Conservation (phyloP, 2,329 filamentous ascomycete genomes). For the Aspergillus melleus region DNA sequence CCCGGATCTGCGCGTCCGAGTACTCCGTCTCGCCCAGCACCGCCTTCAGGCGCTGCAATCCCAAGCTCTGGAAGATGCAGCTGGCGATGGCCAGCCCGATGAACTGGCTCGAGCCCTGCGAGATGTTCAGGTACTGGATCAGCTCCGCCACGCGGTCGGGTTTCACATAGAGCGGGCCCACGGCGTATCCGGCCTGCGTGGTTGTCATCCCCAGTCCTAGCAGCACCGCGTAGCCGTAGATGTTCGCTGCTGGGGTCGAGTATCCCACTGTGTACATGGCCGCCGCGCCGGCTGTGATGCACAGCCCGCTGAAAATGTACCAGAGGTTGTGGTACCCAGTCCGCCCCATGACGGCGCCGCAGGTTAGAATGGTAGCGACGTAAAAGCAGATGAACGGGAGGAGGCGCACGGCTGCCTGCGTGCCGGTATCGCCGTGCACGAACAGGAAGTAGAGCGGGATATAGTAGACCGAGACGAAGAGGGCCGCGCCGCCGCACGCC, state of each 20-base stretch:
- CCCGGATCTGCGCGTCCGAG: neutral
- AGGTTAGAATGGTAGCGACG: conserved; percentile 21
- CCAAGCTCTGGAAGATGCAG: neutral
- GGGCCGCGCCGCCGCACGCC: conserved; percentile 26
- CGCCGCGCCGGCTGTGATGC: conserved; percentile 15
- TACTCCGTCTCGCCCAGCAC: neutral
- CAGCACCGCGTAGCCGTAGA: conserved; percentile 37
- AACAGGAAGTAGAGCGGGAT: conserved; percentile 58
- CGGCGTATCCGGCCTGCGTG: conserved; percentile 8
- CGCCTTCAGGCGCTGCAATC: neutral
- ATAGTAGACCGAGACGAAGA: conserved; percentile 50
- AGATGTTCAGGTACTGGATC: neutral
- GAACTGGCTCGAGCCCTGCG: neutral
- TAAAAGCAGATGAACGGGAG: conserved; percentile 28
- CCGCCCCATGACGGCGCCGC: conserved; percentile 24
- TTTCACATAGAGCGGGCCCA: neutral
- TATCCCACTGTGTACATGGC: conserved; percentile 16
- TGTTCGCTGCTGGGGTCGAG: conserved; percentile 14
- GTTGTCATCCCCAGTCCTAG: conserved; percentile 38
- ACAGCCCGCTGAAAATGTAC: conserved; percentile 26
- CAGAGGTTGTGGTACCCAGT: conserved; percentile 28
- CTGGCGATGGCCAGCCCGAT: neutral
- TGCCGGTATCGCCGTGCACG: conserved; percentile 41
- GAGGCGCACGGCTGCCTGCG: conserved; percentile 31
- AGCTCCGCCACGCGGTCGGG: neutral